Base-by-base conservation (phyloP, 441 rosid species). In the Lepidium campestre region DNA sequence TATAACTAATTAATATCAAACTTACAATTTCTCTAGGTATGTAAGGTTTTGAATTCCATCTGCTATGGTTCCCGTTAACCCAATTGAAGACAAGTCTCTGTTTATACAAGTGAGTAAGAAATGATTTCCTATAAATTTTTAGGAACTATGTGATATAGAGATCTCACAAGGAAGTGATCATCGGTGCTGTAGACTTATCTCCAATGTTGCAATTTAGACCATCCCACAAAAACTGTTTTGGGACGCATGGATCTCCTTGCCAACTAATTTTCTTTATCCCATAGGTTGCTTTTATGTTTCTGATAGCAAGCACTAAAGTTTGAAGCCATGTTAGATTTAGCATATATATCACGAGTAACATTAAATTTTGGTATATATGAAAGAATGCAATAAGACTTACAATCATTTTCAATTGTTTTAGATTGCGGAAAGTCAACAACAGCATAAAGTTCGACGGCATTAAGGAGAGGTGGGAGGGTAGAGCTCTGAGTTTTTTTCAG, bases 51-150 rank as follows among this genome's bases (percentile, higher is more conserved):
- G 56, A 45, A 67, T 45, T 14, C 3, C 62, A 23, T 10, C 5
- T 10, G 27, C 7, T 34, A 67, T 47, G 18, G 18, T 47, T 34
- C 56, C 72, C 4, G n/a, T 67, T 57, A 67, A 4, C 48, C 56
- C 64, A 6, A 39, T 67, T 56, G 72, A 67, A 15, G 72, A 57
- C 47, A 67, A 56, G 56, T 67, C 15, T 25, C 65, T 67, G 65
- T 68, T 45, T 18, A 25, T 14, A 46, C 1, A 36, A n/a, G 12
- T 7, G 1, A n/a, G 39, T 39, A 40, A 20, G 31, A 15, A 31
- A 29, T 13, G 23, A 3, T 35, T 55, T 35, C 15, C 19, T 2
- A 48, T 6, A 49, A 49, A 8, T 11, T 7, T 47, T 9, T 25
- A 3, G 9, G n/a, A 18, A 12, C 13, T 44, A 25, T 18, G 6